These are phyloP conservation scores for Candida oleophila DNA, from an alignment of 805 yeast genomes.

Conservation along the genomic window DNA sequence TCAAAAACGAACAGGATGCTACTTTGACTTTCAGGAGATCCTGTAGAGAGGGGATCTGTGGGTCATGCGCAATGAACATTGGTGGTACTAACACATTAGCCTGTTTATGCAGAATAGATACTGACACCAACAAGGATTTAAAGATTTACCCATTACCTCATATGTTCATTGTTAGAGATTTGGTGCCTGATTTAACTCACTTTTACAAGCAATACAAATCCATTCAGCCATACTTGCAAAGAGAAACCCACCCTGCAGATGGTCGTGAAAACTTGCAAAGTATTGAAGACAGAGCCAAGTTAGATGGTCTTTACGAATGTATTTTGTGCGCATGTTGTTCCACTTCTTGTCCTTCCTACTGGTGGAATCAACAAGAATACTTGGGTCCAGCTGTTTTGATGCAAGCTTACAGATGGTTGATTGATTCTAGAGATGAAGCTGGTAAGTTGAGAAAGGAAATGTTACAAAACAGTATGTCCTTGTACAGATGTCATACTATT, in stretches of 20 bases:
- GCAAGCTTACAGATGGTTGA: conserved; percentile 99
- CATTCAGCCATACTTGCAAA: conserved; percentile 93
- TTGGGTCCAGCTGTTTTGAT: conserved; percentile 97
- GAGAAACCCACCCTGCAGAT: conserved; percentile 74
- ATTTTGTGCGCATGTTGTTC: conserved; percentile 98
- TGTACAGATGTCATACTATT: conserved; percentile 98
- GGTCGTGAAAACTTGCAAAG: conserved; percentile 93
- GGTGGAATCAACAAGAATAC: conserved; percentile 99
- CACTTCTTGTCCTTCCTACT: conserved; percentile 97
- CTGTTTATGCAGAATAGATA: conserved; percentile 91
- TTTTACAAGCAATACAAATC: conserved; percentile 98
- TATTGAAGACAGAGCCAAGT: conserved; percentile 88
- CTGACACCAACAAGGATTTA: conserved; percentile 66
- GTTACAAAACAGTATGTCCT: conserved; percentile 95
- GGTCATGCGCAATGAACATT: conserved; percentile 99
- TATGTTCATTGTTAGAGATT: conserved; percentile 95
- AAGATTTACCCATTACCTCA: conserved; percentile 97
- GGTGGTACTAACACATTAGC: conserved; percentile 97
- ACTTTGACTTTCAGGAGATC: conserved; percentile 96
- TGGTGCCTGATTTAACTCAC: conserved; percentile 96
- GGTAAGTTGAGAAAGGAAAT: conserved; percentile 74
- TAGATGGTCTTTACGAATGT: conserved; percentile 97
- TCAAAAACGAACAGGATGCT: conserved; percentile 95
- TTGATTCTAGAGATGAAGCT: conserved; percentile 95
- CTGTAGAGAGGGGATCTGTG: conserved; percentile 99